Evolutionary conservation across 305 asterid species (phyloP).

Genomic region (Striga hermonthica): DNA sequence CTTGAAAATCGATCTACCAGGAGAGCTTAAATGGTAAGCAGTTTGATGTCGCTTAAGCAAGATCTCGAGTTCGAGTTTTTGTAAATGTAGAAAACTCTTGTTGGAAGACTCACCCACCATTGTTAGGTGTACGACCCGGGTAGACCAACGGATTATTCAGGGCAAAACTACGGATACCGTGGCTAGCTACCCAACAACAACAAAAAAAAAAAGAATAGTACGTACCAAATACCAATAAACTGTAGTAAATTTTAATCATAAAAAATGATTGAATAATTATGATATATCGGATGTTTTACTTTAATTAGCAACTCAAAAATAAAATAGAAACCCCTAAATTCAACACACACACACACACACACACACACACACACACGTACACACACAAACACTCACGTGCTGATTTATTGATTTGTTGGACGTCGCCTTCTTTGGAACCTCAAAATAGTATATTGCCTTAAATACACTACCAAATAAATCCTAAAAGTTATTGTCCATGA

Average conservation of each 20-base stretch:
- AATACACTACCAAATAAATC: slow-evolving; percentile 26
- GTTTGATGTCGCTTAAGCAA: no score
- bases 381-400: slow-evolving; percentile 27
- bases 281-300: not conserved
- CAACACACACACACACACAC: not conserved
- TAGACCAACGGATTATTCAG: no score
- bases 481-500: not conserved
- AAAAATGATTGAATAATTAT: not conserved
- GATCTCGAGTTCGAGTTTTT: no score
- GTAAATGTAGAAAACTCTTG: no score
- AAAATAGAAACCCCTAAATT: not conserved
- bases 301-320: not conserved
- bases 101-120: no score
- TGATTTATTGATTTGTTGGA: slow-evolving; percentile 23
- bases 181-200: no score
- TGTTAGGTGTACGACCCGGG: no score
- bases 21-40: no score
- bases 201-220: no score
- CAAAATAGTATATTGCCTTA: slow-evolving; percentile 29
- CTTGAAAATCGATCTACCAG: not conserved
- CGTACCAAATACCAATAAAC: no score
- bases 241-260: no score
- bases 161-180: no score
- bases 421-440: slow-evolving; percentile 31
- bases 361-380: slow-evolving; percentile 22